Base-by-base conservation (phyloP, 495 filamentous ascomycete genomes). In the Podospora sp. region DNA sequence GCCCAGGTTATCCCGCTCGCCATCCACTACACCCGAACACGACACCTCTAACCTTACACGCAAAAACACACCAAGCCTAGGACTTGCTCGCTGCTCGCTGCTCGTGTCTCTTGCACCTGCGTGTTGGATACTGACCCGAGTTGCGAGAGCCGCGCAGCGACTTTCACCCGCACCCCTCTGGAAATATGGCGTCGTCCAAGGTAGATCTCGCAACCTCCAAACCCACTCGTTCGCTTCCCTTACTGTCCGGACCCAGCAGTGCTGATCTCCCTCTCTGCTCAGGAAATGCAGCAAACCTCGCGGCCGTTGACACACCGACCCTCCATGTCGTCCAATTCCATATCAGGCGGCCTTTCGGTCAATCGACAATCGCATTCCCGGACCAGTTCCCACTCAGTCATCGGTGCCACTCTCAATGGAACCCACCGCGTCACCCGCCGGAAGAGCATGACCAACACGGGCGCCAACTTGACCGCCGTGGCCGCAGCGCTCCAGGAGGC, bases 361-460 rank as follows among this genome's bases (percentile, higher is more conserved):
- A 75, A 71, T 60, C 81, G 81, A 56, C 81, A 87, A 69, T 81
- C 87, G 62, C 85, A 86, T 73, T 87, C 85, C 58, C 91, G 93
- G 68, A 87, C 88, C 70, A 93, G 94, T 78, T 91, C 93, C 20
- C 90, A 96, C 76, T 94, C 91, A 18, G 82, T 92, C 68, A 89
- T 92, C 72, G 75, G 75, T 58, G 74, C 76, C 59, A 87, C 92
- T 46, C 84, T 92, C 79, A 94, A 92, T 79, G 76, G 88, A 72
- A 87, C 85, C 75, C 90, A 97, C 77, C 92, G 95, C 62, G 87
- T 99, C 68, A 93, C 91, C 67, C 92, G 95, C 68, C 86, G 95
- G 65, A 99, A 98, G 87, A 97, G 94, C 79, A 93, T 93, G 69
- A 92, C 91, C 61, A 89, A 86, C 35, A 87, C 89, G 27, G 85